Evolutionary conservation across 805 yeast species (phyloP).

Genomic region (Barnettozyma salicaria): DNA sequence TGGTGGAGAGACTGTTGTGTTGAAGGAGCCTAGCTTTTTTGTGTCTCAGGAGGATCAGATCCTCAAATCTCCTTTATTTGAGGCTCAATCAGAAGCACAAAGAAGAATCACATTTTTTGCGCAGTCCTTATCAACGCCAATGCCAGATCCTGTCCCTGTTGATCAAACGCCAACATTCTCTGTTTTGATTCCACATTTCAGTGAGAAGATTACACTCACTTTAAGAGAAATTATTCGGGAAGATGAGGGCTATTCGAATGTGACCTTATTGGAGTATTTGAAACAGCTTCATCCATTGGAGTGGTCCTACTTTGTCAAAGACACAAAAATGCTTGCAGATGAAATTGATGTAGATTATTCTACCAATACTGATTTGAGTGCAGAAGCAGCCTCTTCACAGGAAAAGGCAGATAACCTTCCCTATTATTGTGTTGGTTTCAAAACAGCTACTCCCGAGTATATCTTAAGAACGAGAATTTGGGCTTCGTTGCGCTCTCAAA

Average conservation of each 20-base stretch:
- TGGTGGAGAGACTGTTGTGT: constrained; percentile 33
- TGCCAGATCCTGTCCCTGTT: constrained; percentile 64
- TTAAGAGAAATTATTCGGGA: constrained; percentile 75
- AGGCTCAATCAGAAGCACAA: constrained; percentile 67
- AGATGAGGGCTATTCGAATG: constrained; percentile 54
- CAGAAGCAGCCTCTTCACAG: constrained; percentile 11
- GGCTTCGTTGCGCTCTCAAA: constrained; percentile 72
- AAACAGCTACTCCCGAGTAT: constrained; percentile 51
- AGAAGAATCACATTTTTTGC: constrained; percentile 85
- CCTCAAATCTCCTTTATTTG: constrained; percentile 50
- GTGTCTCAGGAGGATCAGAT: constrained; percentile 77
- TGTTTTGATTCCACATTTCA: constrained; percentile 81
- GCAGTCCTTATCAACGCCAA: constrained; percentile 80
- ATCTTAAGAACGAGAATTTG: constrained; percentile 63
- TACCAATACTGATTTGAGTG: constrained; percentile 16
- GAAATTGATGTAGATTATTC: constrained; percentile 31
- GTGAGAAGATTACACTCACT: constrained; percentile 72
- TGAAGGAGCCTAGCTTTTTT: constrained; percentile 73
- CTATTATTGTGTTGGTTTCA: constrained; percentile 58
- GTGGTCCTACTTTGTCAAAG: constrained; percentile 66
- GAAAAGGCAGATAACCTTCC: constrained; percentile 46
- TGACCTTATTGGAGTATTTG: constrained; percentile 62
- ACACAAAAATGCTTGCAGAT: constrained; percentile 52
- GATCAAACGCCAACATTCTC: constrained; percentile 75
- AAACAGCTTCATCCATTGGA: constrained; percentile 59